Conservation (phyloP, 2,329 filamentous ascomycete species). For the Aspergillus neoniger region DNA sequence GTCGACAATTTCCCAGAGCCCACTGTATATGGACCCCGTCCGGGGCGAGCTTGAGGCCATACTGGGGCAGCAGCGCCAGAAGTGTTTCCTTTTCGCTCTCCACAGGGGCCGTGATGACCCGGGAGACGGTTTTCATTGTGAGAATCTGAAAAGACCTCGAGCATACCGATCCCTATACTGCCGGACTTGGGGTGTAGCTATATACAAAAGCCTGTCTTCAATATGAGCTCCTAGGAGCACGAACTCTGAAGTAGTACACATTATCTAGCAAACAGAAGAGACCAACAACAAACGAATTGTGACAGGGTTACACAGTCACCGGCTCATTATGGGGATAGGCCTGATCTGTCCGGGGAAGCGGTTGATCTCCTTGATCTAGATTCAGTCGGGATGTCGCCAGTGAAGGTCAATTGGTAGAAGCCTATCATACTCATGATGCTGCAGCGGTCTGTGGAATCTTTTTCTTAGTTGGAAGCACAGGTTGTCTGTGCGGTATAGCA, state of each 20-base stretch:
- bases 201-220: background rate
- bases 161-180: background rate
- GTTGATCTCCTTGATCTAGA: background rate
- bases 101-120: conserved; percentile 14
- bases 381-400: background rate
- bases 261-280: background rate
- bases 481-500: background rate
- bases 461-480: background rate
- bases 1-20: conserved; percentile 30
- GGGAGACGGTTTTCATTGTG: background rate
- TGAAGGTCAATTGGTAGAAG: background rate
- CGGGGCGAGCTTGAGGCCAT: conserved; percentile 31
- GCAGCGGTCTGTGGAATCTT: no score
- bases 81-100: conserved; percentile 21
- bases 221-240: background rate
- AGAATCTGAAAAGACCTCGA: background rate
- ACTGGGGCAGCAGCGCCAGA: conserved; percentile 24
- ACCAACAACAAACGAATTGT: background rate
- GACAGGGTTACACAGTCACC: background rate
- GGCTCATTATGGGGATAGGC: background rate
- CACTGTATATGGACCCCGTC: conserved; percentile 36
- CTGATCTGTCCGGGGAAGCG: background rate
- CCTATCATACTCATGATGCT: background rate
- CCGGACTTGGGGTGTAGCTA: background rate
- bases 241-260: background rate